Conservation (phyloP, 2,329 filamentous ascomycete species). For the Fonsecaea multimorphosa region DNA sequence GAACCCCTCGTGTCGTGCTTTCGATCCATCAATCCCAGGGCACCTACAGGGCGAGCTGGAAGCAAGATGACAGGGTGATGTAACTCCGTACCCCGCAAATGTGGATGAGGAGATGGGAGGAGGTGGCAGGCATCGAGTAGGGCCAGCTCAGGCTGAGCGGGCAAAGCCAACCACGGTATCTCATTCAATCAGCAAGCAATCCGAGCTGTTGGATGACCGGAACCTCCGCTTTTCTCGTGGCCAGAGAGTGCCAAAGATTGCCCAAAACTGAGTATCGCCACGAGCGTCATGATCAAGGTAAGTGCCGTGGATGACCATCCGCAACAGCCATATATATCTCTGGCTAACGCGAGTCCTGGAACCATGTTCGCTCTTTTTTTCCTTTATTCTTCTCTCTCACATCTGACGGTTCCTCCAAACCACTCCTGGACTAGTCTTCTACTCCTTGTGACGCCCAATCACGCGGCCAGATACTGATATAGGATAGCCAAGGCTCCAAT, state of each 20-base stretch:
- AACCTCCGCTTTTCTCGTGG: conserved; percentile 2
- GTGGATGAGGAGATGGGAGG: conserved; percentile 16
- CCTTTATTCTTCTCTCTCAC: conserved; percentile 3
- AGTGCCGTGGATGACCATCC: neutral
- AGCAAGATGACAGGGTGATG: conserved; percentile 17
- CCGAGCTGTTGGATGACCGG: conserved; percentile 6
- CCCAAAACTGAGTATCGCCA: conserved; percentile 7
- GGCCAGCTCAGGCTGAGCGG: conserved; percentile 1
- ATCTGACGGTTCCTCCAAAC: conserved; percentile 6
- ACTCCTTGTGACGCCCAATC: conserved; percentile 6
- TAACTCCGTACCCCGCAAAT: conserved; percentile 23
- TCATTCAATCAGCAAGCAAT: neutral
- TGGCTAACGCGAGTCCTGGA: conserved; percentile 2
- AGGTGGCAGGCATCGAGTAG: neutral
- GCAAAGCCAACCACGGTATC: neutral
- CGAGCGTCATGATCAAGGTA: neutral
- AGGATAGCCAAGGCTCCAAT: neutral
- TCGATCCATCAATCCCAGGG: conserved; percentile 4
- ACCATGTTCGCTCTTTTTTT: conserved; percentile 3
- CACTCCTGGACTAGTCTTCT: conserved; percentile 6
- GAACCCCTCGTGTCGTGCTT: conserved; percentile 15
- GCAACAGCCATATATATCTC: neutral
- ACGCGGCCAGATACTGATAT: neutral
- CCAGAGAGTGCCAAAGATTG: neutral
- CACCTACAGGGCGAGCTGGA: conserved; percentile 7